Evolutionary conservation across 2,329 filamentous ascomycete species (phyloP).

Genomic region (Golovinomyces cichoracearum): DNA sequence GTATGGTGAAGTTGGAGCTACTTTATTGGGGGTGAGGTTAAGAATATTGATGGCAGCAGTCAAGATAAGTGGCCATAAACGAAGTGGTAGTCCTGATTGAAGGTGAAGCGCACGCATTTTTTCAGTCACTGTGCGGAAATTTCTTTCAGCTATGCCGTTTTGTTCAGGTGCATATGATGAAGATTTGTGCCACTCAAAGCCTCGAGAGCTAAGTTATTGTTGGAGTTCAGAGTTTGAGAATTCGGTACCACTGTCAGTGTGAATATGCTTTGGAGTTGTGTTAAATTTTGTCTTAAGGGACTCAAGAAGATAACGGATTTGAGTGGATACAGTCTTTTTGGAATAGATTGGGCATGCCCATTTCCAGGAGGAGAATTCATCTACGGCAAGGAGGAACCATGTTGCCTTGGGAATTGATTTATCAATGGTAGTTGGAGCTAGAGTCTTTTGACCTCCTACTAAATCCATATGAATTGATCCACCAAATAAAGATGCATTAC

Average conservation of each 20-base stretch:
- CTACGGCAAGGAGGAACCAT: neutral
- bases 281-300: neutral
- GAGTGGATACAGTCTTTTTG: neutral
- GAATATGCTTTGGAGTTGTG: neutral
- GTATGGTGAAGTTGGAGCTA: neutral
- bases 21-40: neutral
- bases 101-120: neutral
- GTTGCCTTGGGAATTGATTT: neutral
- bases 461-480: neutral
- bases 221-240: neutral
- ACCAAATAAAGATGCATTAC: neutral
- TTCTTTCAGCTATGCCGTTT: neutral
- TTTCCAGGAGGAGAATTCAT: neutral
- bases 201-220: neutral
- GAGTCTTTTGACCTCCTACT: neutral
- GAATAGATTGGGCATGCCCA: neutral
- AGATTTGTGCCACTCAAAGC: neutral
- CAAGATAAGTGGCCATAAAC: neutral
- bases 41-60: neutral
- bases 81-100: neutral
- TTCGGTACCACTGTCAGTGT: neutral
- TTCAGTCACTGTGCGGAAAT: neutral
- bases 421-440: neutral
- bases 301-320: neutral
- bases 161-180: neutral